Evolutionary conservation across 164 flowering plant genomes (phyloP).

Genomic region (Magnolia officinalis): DNA sequence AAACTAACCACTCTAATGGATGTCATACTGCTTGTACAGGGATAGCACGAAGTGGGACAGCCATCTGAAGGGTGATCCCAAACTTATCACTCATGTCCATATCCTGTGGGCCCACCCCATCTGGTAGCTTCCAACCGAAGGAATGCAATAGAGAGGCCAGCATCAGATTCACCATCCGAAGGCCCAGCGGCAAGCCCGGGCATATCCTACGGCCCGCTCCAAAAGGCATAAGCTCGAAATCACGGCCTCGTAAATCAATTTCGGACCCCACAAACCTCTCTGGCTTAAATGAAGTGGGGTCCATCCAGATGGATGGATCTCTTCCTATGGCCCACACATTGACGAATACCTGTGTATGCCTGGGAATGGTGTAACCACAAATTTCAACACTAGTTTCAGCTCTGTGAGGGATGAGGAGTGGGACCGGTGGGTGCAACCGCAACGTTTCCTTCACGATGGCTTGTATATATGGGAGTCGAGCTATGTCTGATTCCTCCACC

Average conservation of each 20-base stretch:
- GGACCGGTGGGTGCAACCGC: constrained; percentile 17
- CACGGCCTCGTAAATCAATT: constrained; percentile 13
- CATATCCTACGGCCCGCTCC: constrained; percentile 27
- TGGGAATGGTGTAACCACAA: constrained; percentile 13
- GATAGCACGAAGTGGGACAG: constrained; percentile 13
- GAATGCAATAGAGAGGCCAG: constrained; percentile 20
- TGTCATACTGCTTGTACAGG: neutral
- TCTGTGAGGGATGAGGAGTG: constrained; percentile 19
- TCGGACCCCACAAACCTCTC: constrained; percentile 23
- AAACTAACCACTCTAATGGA: too few relatives aligned
- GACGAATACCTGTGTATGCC: constrained; percentile 16
- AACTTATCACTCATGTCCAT: constrained; percentile 23
- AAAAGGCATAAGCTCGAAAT: constrained; percentile 24
- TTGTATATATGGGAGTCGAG: constrained; percentile 16
- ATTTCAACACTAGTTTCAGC: constrained; percentile 11
- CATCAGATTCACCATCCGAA: constrained; percentile 17
- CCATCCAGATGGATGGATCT: constrained; percentile 14
- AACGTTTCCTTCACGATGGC: constrained; percentile 22
- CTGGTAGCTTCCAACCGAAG: constrained; percentile 18
- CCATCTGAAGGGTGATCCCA: constrained; percentile 20
- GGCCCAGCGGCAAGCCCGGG: constrained; percentile 19
- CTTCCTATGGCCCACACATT: constrained; percentile 25
- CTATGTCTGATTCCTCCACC: constrained; percentile 9
- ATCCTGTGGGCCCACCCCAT: constrained; percentile 7
- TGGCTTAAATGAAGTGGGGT: constrained; percentile 18